Base-by-base conservation (phyloP, 768 basidiomycete genomes). In the Cytidiella melzeri region DNA sequence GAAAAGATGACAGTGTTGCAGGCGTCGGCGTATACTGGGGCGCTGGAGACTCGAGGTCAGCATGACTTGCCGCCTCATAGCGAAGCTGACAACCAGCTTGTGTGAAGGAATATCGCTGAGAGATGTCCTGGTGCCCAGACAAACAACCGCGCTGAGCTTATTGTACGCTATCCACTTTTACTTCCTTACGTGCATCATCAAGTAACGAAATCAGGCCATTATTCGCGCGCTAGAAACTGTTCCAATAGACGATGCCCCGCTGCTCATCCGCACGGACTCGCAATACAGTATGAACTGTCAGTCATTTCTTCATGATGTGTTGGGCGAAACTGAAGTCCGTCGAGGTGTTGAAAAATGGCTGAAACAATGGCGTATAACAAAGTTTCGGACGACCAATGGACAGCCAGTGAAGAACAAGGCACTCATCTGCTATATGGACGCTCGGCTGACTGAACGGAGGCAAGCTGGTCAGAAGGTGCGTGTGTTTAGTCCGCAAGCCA, bases 11-110 rank as follows among this genome's bases (percentile, higher is more conserved):
- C 1, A 75, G 87, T 0, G 55, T 77, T 38, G 94, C 91, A 1
- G 94, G 94, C 1, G 67, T 92, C 38, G 94, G 94, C 0, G 89
- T 97, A 0, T 97, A 83, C 81, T 97, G 89, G 88, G 89, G 84
- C 0, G 66, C 61, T 9, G 61, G 73, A 50, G 86, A 92, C 64
- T 64, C 77, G 26, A 71, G 87, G 87, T 81, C n/a, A 9, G 21
- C 20, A 37, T 40, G 23, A 20, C 12, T 18, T 47, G 18, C 20
- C 11, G 24, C 38, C 36, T 21, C 25, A 39, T 43, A 15, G 45
- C 21, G 10, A 37, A 41, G 5, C n/a, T n/a, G n/a, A n/a, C n/a
- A n/a, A n/a, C 21, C 24, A 36, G 3, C 4, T 11, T 19, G 12
- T 48, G n/a, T n/a, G n/a, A n/a, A 94, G 92, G 48, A 95, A 94